These are phyloP conservation scores for Trichosanthes cucumerina DNA, from an alignment of 306 rosid species.

Conservation along the genomic window DNA sequence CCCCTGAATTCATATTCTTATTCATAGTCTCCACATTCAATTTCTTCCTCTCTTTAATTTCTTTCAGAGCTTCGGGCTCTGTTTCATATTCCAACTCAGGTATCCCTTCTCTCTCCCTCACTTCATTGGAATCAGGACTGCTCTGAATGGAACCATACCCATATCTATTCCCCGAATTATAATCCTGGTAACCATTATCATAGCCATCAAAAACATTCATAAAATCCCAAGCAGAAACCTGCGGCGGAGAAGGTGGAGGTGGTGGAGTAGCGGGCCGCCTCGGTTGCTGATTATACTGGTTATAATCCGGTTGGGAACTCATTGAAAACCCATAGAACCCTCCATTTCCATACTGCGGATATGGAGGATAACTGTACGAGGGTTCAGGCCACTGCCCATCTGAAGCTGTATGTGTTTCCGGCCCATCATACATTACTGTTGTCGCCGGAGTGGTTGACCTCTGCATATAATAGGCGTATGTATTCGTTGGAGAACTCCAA, in stretches of 20 bases:
- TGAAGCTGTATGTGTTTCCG: constrained; percentile 30
- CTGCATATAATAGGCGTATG: constrained; percentile 49
- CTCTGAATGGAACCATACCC: constrained; percentile 54
- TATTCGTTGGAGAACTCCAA: constrained; percentile 30
- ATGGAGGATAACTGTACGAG: constrained; percentile 22
- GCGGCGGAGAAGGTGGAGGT: constrained; percentile 90
- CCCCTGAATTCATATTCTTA: constrained; percentile 38
- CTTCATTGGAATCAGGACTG: constrained; percentile 88
- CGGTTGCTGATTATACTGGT: constrained; percentile 18
- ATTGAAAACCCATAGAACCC: constrained; percentile 51
- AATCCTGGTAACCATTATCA: constrained; percentile 42
- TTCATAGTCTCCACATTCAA: constrained; percentile 15
- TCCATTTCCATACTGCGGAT: constrained; percentile 23
- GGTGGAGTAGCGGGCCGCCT: constrained; percentile 45
- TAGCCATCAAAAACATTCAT: constrained; percentile 55
- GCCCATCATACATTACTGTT: constrained; percentile 41
- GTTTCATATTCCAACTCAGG: constrained; percentile 95
- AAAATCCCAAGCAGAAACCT: constrained; percentile 67
- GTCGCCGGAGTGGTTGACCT: constrained; percentile 41
- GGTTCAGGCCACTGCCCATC: constrained; percentile 38
- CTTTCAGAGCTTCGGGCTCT: constrained; percentile 49
- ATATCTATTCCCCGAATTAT: constrained; percentile 22
- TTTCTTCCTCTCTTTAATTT: constrained; percentile 28
- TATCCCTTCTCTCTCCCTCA: constrained; percentile 94
- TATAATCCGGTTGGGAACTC: constrained; percentile 29